Evolutionary conservation across 164 flowering plant genomes (phyloP).

Genomic region (Tetracentron sinense): DNA sequence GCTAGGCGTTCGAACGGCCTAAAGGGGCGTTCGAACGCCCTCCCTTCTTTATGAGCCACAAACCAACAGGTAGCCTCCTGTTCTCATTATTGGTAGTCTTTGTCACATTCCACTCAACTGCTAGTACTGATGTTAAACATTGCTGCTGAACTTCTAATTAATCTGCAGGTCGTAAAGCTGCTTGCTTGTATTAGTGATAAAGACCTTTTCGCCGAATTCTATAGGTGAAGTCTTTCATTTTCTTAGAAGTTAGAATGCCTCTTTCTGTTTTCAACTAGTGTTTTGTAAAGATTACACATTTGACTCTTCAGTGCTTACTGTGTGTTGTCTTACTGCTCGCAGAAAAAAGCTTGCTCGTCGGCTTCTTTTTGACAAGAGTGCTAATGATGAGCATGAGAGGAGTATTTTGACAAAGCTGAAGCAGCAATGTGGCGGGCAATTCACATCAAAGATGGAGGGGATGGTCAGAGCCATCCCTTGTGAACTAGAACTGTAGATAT

Average conservation of each 20-base stretch:
- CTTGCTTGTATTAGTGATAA: conserved; percentile 93
- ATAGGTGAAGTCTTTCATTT: conserved; percentile 48
- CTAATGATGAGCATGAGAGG: conserved; percentile 93
- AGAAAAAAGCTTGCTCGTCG: conserved; percentile 94
- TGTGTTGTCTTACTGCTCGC: conserved; percentile 13
- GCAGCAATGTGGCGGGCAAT: conserved; percentile 96
- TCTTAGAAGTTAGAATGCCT: neutral
- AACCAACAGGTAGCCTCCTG: conserved; percentile 16
- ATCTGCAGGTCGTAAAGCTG: conserved; percentile 75
- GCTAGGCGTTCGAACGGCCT: too few relatives aligned
- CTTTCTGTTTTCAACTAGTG: neutral
- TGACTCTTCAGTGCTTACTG: neutral
- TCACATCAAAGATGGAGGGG: conserved; percentile 98
- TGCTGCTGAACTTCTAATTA: conserved; percentile 4
- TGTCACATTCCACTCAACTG: neutral
- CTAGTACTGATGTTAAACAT: neutral
- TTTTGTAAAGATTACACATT: neutral
- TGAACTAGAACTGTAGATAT: neutral
- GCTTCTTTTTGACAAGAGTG: conserved; percentile 87
- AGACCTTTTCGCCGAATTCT: conserved; percentile 91
- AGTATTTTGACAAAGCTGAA: conserved; percentile 84
- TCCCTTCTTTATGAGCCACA: too few relatives aligned
- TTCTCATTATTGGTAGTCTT: neutral
- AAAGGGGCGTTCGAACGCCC: too few relatives aligned
- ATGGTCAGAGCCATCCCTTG: conserved; percentile 50